Base-by-base conservation (phyloP, 176 grass and related monocot genomes). In the Juncus effusus region DNA sequence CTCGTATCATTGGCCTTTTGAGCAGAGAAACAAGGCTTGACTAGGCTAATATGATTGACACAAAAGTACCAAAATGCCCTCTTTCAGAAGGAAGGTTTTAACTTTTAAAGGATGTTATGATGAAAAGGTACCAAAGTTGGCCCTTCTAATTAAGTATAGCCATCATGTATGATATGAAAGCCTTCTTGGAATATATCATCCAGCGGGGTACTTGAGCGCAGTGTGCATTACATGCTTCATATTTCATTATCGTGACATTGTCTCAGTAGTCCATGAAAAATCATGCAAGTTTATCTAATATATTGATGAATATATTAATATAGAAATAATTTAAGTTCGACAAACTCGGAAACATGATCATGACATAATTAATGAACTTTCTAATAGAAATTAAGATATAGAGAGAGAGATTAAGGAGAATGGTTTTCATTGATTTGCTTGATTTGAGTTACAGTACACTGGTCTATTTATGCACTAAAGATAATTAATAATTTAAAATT, bases 91-190 rank as follows among this genome's bases (percentile, higher is more conserved):
- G 37, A 71, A 57, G 53, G 5, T 77, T 58, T 66, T 8, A 65
- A 53, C 60, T 57, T 65, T 36, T 57, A 6, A 64, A 56, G 60
- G 37, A n/a, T 68, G 47, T 44, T 45, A 77, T 77, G 51, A 77
- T 77, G 74, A 11, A 59, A 59, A 67, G 65, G 74, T 76, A 76
- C 74, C 62, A 57, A 16, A 37, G 54, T 65, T 64, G 52, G 36
- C 63, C 51, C 74, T 77, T 66, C 36, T 28, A 28, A 1, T 28
- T 65, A 57, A 44, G 63, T 44, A 52, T 65, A 65, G 61, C 61
- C 62, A 76, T 76, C 3, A 67, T 76, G 60, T 5, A 66, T 64
- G 63, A 51, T 2, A 66, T 64, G 49, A 54, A 59, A 65, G 61
- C 37, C 36, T 67, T 49, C 35, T 78, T 70, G 71, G 56, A 61